These are phyloP conservation scores for Rhododendron mucronatum DNA, from an alignment of 148 eudicot species.

Conservation along the genomic window DNA sequence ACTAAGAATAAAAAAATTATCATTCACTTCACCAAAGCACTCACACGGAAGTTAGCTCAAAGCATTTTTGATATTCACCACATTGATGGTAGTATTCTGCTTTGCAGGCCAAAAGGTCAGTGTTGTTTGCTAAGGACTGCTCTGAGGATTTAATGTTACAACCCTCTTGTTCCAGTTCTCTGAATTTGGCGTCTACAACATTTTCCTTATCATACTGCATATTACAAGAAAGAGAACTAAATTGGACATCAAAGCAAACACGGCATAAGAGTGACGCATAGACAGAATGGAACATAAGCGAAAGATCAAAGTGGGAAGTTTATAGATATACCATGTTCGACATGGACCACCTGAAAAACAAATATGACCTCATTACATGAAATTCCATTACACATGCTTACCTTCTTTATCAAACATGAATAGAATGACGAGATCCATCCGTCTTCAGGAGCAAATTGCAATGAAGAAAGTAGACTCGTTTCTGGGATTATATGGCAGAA, in stretches of 20 bases:
- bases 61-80: conserved; percentile 98
- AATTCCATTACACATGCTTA: conserved; percentile 21
- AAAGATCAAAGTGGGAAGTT: neutral
- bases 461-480: conserved; percentile 52
- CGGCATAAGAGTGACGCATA: neutral
- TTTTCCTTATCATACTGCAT: conserved; percentile 82
- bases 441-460: conserved; percentile 78
- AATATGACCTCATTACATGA: neutral
- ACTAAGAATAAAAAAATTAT: neutral
- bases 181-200: conserved; percentile 73
- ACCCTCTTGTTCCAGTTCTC: conserved; percentile 66
- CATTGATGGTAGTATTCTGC: conserved; percentile 97
- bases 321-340: neutral
- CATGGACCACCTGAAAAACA: neutral
- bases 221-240: conserved; percentile 17
- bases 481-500: conserved; percentile 44
- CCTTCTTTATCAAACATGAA: conserved; percentile 85
- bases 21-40: conserved; percentile 16
- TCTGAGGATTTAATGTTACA: conserved; percentile 35
- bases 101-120: conserved; percentile 95
- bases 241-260: neutral
- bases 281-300: neutral
- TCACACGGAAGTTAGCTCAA: conserved; percentile 82
- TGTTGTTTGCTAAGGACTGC: conserved; percentile 70
- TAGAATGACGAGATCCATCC: conserved; percentile 89